phyloP scores from a whole-genome alignment of 164 flowering plant genomes.

The Annona squamosa region DNA sequence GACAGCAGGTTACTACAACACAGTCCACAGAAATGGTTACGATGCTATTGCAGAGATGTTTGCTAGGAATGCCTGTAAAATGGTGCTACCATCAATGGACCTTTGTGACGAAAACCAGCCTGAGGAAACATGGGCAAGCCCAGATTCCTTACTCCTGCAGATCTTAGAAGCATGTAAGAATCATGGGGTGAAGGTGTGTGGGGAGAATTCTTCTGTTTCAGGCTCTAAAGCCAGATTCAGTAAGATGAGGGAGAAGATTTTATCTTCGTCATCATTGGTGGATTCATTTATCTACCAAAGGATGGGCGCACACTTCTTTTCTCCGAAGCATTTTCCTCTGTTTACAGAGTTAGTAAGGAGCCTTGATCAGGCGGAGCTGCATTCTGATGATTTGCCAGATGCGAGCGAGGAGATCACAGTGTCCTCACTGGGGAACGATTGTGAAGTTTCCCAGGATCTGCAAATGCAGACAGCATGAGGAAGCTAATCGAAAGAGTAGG shows the following conservation, averaged over 20 bases:
- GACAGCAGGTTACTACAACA: slow-evolving; percentile 78
- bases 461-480: slow-evolving; percentile 31
- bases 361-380: slow-evolving; percentile 33
- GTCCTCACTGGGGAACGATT: slow-evolving; percentile 3
- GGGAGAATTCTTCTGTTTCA: slow-evolving; percentile 46
- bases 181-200: slow-evolving; percentile 49
- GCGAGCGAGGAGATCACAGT: slow-evolving; percentile 14
- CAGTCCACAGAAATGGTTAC: slow-evolving; percentile 59
- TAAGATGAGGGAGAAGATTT: slow-evolving; percentile 46
- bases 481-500: slow-evolving; percentile 4
- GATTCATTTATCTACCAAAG: slow-evolving; percentile 70
- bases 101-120: slow-evolving; percentile 51
- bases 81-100: slow-evolving; percentile 80
- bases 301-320: slow-evolving; percentile 92
- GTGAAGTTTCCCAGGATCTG: slow-evolving; percentile 18
- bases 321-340: slow-evolving; percentile 71
- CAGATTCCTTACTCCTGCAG: slow-evolving; percentile 50
- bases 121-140: slow-evolving; percentile 40
- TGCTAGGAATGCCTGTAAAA: slow-evolving; percentile 49
- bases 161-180: slow-evolving; percentile 42
- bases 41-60: slow-evolving; percentile 55
- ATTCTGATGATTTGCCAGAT: slow-evolving; percentile 45
- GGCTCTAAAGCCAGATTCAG: slow-evolving; percentile 30
- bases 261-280: slow-evolving; percentile 14
- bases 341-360: slow-evolving; percentile 55